phyloP scores from a whole-genome alignment of 1,284 basidiomycete genomes.

The Ceratobasidium theobromae region DNA sequence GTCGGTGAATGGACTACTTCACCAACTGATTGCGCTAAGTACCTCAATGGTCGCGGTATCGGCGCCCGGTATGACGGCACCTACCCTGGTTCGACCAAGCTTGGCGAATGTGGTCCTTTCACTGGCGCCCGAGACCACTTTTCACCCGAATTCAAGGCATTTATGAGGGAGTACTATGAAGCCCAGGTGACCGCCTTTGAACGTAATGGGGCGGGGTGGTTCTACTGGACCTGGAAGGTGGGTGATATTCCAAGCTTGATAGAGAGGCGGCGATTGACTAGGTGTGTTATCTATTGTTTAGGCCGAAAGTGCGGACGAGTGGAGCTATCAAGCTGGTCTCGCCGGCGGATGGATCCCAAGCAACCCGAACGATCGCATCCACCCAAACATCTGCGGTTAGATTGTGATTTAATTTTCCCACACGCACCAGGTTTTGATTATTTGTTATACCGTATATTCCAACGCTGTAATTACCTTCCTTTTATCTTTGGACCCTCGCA shows the following conservation, averaged over 20 bases:
- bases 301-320: slow-evolving; percentile 70
- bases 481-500: no score
- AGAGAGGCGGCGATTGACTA: neutral
- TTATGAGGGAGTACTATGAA: slow-evolving; percentile 82
- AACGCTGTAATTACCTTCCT: no score
- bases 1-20: slow-evolving; percentile 87
- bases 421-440: no score
- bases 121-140: slow-evolving; percentile 74
- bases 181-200: slow-evolving; percentile 56
- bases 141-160: slow-evolving; percentile 77
- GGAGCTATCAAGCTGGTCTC: slow-evolving; percentile 65
- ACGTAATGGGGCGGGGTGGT: slow-evolving; percentile 57
- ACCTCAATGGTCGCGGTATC: slow-evolving; percentile 42
- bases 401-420: no score
- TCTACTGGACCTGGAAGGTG: slow-evolving; percentile 81
- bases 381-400: slow-evolving; percentile 57
- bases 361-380: slow-evolving; percentile 53
- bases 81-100: slow-evolving; percentile 60
- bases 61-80: slow-evolving; percentile 82
- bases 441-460: no score
- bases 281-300: slow-evolving; percentile 42
- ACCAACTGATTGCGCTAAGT: slow-evolving; percentile 82
- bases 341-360: slow-evolving; percentile 81
- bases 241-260: no score
- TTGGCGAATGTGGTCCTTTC: slow-evolving; percentile 72